Evolutionary conservation across 202 grass and related monocot species (phyloP).

Genomic region (Hordeum pubiflorum): DNA sequence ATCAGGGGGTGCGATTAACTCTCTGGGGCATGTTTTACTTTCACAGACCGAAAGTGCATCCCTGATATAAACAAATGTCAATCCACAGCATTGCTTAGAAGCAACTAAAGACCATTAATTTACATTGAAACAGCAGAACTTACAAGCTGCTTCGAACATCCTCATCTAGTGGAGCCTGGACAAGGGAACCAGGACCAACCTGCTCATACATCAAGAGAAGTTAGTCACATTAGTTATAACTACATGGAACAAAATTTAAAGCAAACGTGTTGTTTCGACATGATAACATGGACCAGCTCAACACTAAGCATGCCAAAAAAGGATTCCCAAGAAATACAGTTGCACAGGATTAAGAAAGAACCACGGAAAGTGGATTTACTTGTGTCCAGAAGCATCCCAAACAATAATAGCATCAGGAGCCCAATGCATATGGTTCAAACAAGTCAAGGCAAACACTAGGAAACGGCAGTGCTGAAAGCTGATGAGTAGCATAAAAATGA

Average conservation of each 20-base stretch:
- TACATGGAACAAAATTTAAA: neutral
- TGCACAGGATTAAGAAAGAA: neutral
- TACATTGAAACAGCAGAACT: constrained; percentile 31
- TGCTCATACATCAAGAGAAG: constrained; percentile 36
- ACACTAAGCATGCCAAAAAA: neutral
- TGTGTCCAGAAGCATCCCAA: constrained; percentile 13
- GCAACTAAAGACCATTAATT: constrained; percentile 21
- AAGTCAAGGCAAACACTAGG: neutral
- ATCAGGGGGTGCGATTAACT: constrained; percentile 91
- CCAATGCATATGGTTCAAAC: neutral
- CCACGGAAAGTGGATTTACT: neutral
- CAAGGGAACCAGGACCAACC: constrained; percentile 88
- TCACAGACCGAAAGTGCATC: constrained; percentile 63
- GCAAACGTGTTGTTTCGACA: neutral
- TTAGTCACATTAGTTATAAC: neutral
- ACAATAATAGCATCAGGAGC: neutral
- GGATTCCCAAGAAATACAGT: neutral
- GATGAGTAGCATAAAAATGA: neutral
- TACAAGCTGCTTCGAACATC: constrained; percentile 76
- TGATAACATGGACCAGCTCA: constrained; percentile 13
- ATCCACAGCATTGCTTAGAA: constrained; percentile 32
- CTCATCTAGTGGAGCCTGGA: constrained; percentile 81
- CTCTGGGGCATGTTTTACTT: constrained; percentile 87
- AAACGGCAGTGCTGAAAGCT: neutral
- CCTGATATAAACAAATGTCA: constrained; percentile 46